Percentiles rank a stretch among this genome's conserved stretches.
phyloP scores from a whole-genome alignment of 2,329 filamentous ascomycete species.

The Cryphonectria radicalis region DNA sequence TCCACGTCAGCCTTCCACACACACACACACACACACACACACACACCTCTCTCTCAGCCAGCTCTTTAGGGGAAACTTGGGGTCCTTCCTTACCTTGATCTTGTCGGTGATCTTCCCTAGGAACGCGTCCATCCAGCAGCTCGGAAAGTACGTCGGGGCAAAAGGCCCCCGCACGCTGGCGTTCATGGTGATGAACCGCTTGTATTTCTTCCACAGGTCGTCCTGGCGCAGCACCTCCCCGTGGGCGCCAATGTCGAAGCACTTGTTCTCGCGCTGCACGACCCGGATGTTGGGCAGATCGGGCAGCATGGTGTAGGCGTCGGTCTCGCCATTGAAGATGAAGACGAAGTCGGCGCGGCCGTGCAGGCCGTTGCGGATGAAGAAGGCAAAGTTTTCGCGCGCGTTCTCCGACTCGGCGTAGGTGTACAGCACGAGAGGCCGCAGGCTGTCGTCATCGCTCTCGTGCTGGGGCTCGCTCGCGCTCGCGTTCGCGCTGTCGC shows the following conservation, averaged over 20 bases:
- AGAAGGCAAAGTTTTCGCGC: slow-evolving; percentile 40
- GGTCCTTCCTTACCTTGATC: slow-evolving; percentile 36
- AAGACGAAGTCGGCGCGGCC: slow-evolving; percentile 42
- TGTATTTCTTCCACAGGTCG: slow-evolving; percentile 39
- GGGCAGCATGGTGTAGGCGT: slow-evolving; percentile 32
- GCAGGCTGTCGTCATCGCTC: slow-evolving; percentile 2
- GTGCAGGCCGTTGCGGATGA: slow-evolving; percentile 40
- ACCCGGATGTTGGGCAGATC: slow-evolving; percentile 37
- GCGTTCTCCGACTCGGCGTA: slow-evolving; percentile 39
- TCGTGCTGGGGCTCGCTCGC: not conserved
- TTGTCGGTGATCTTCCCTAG: slow-evolving; percentile 38
- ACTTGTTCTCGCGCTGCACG: slow-evolving; percentile 36
- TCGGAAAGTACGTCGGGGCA: slow-evolving; percentile 37
- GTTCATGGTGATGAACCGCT: slow-evolving; percentile 40
- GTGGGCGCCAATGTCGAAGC: slow-evolving; percentile 40
- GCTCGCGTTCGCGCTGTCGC: not conserved
- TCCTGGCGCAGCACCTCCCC: slow-evolving; percentile 39
- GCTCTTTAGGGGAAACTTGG: not conserved
- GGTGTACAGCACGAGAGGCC: slow-evolving; percentile 39
- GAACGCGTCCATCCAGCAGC: slow-evolving; percentile 41
- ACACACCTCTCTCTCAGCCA: too few relatives aligned
- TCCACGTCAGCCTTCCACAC: not conserved
- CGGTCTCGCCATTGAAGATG: slow-evolving; percentile 41
- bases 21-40: too few relatives aligned
- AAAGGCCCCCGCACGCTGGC: slow-evolving; percentile 41